A percentile compares a stretch with the other conserved stretches of the same genome.
Conservation (phyloP, 192 early-diverging fungal genomes). For the Linderina pennispora region DNA sequence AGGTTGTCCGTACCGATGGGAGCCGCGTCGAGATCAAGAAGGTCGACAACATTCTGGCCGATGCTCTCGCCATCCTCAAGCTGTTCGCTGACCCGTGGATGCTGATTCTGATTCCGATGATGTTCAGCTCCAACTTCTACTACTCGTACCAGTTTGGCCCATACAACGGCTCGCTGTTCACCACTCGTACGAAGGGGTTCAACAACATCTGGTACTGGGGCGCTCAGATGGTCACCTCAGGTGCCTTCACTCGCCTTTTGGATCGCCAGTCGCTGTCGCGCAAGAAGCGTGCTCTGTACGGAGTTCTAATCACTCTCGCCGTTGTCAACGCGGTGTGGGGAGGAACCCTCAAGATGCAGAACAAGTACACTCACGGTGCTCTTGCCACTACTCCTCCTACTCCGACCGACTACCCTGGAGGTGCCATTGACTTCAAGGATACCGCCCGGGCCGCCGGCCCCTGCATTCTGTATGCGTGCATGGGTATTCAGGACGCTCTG, state of each 20-base stretch:
- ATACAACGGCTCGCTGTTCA: slow-evolving; percentile 61
- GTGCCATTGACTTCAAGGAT: slow-evolving; percentile 40
- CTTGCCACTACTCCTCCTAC: neutral
- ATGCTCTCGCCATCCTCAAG: slow-evolving; percentile 46
- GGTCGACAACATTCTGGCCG: slow-evolving; percentile 53
- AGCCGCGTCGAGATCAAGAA: slow-evolving; percentile 51
- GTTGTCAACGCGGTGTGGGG: slow-evolving; percentile 49
- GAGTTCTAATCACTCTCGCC: slow-evolving; percentile 31
- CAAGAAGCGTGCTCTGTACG: slow-evolving; percentile 51
- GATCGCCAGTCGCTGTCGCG: slow-evolving; percentile 50
- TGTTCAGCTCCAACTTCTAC: slow-evolving; percentile 69
- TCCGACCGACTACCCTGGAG: slow-evolving; percentile 13
- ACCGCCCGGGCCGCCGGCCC: slow-evolving; percentile 47
- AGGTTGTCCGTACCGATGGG: slow-evolving; percentile 59
- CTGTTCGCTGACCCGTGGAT: slow-evolving; percentile 60
- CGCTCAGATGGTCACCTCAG: slow-evolving; percentile 61
- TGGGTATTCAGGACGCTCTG: slow-evolving; percentile 67
- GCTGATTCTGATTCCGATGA: slow-evolving; percentile 59
- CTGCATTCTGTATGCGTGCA: slow-evolving; percentile 59
- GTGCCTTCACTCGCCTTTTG: slow-evolving; percentile 53
- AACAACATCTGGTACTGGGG: slow-evolving; percentile 70
- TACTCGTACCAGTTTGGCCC: slow-evolving; percentile 66
- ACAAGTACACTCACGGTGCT: slow-evolving; percentile 34
- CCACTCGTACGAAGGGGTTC: slow-evolving; percentile 55
- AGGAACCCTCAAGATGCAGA: slow-evolving; percentile 54